phyloP scores from a whole-genome alignment of 768 basidiomycete species.

The Mycena belliarum region DNA sequence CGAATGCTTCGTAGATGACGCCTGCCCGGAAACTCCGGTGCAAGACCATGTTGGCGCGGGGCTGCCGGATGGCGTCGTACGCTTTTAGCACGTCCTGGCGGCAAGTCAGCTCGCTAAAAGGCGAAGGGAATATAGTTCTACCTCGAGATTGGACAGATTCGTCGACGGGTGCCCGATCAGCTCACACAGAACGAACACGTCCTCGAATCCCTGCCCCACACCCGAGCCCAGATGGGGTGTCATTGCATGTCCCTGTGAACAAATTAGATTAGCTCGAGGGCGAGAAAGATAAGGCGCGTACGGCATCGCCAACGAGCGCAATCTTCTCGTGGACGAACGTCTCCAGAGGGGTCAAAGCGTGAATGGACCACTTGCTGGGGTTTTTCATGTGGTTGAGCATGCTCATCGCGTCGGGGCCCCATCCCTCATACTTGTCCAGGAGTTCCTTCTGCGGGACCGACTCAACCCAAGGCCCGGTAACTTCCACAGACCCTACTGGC shows the following conservation, averaged over 20 bases:
- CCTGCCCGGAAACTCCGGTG: slow-evolving; percentile 43
- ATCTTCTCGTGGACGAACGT: slow-evolving; percentile 46
- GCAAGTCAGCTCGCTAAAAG: not conserved
- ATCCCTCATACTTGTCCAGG: slow-evolving; percentile 42
- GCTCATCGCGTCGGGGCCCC: slow-evolving; percentile 44
- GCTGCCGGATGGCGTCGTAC: slow-evolving; percentile 46
- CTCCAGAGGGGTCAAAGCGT: slow-evolving; percentile 44
- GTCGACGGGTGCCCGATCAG: slow-evolving; percentile 47
- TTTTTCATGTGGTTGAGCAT: slow-evolving; percentile 44
- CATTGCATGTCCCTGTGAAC: slow-evolving; percentile 55
- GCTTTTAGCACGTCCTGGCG: slow-evolving; percentile 45
- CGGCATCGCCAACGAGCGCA: slow-evolving; percentile 56
- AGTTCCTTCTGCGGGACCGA: slow-evolving; percentile 43
- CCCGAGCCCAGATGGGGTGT: slow-evolving; percentile 59
- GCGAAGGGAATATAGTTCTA: slow-evolving; percentile 19
- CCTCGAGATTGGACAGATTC: slow-evolving; percentile 40
- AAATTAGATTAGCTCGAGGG: not conserved
- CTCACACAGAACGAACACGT: slow-evolving; percentile 46
- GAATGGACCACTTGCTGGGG: slow-evolving; percentile 55
- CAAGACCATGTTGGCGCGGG: slow-evolving; percentile 52
- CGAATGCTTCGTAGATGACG: slow-evolving; percentile 44
- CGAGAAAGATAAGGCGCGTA: slow-evolving; percentile 24
- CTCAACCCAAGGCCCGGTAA: slow-evolving; percentile 44
- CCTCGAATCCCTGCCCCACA: slow-evolving; percentile 62
- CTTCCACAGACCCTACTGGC: slow-evolving; percentile 28